Conservation (phyloP, 176 grass and related monocot genomes). For the Oryza punctata region DNA sequence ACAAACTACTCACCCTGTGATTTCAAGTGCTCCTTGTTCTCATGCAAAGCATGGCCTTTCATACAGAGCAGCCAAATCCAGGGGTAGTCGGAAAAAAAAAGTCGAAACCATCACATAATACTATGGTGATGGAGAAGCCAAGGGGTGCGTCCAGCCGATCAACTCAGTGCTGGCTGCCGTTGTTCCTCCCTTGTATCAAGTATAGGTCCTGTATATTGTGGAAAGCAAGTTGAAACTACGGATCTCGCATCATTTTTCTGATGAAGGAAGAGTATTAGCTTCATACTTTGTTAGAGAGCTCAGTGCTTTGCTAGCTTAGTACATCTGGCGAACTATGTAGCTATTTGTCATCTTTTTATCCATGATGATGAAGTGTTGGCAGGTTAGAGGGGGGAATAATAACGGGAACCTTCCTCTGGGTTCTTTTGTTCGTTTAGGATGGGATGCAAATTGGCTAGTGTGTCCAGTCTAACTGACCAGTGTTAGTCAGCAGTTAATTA, state of each 20-base stretch:
- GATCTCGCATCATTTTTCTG: conserved; percentile 58
- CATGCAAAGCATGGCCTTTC: conserved; percentile 55
- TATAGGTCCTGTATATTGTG: conserved; percentile 84
- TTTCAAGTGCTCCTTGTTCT: conserved; percentile 39
- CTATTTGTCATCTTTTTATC: conserved; percentile 49
- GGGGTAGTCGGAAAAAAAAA: conserved; percentile 33
- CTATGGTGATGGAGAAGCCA: conserved; percentile 44
- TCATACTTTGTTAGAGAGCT: conserved; percentile 56
- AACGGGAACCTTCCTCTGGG: conserved; percentile 45
- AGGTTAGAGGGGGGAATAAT: conserved; percentile 53
- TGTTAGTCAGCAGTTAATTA: conserved; percentile 55
- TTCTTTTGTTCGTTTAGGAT: conserved; percentile 55
- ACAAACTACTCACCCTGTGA: conserved; percentile 24
- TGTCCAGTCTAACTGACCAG: conserved; percentile 47
- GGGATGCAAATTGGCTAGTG: conserved; percentile 54
- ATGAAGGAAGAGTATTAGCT: conserved; percentile 58
- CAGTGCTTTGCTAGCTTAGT: conserved; percentile 52
- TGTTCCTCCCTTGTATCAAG: conserved; percentile 56
- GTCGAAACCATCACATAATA: conserved; percentile 26
- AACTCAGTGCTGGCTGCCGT: conserved; percentile 52
- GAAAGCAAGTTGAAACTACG: conserved; percentile 51
- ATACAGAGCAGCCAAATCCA: conserved; percentile 36
- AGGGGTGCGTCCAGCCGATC: conserved; percentile 56
- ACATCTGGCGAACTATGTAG: conserved; percentile 41
- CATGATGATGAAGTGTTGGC: conserved; percentile 54